Conservation (phyloP, 2,329 filamentous ascomycete species). For the Chalaropsis thielavioides region DNA sequence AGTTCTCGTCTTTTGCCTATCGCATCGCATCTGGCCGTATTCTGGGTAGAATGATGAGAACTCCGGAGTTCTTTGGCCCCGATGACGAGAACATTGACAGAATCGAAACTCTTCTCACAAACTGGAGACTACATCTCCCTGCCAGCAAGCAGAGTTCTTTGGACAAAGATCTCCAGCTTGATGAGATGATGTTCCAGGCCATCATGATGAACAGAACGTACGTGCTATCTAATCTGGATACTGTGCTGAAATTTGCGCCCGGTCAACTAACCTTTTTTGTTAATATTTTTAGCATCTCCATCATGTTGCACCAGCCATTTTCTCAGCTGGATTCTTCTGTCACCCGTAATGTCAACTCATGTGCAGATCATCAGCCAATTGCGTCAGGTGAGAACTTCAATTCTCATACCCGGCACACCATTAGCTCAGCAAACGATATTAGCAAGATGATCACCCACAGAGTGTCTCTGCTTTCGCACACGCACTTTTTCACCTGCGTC, state of each 20-base stretch:
- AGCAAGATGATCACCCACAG: constrained; percentile 62
- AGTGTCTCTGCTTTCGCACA: constrained; percentile 56
- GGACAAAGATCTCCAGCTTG: constrained; percentile 53
- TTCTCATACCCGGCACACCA: constrained; percentile 64
- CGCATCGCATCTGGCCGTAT: constrained; percentile 70
- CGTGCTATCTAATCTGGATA: constrained; percentile 19
- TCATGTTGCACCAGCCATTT: constrained; percentile 66
- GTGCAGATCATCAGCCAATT: constrained; percentile 44
- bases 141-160: constrained; percentile 55
- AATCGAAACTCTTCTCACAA: constrained; percentile 42
- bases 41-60: constrained; percentile 57
- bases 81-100: constrained; percentile 38
- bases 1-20: constrained; percentile 75
- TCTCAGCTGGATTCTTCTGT: constrained; percentile 56
- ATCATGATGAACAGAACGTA: constrained; percentile 58
- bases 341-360: constrained; percentile 46
- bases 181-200: constrained; percentile 86
- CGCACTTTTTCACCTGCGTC: constrained; percentile 71
- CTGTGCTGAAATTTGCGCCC: background rate
- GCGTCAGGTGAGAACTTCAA: constrained; percentile 39
- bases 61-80: constrained; percentile 36
- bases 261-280: background rate
- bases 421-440: constrained; percentile 64
- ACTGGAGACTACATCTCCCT: constrained; percentile 71
- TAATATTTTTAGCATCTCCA: constrained; percentile 35